Conservation (phyloP, 2,329 filamentous ascomycete species). For the Clonostachys rhizophaga region DNA sequence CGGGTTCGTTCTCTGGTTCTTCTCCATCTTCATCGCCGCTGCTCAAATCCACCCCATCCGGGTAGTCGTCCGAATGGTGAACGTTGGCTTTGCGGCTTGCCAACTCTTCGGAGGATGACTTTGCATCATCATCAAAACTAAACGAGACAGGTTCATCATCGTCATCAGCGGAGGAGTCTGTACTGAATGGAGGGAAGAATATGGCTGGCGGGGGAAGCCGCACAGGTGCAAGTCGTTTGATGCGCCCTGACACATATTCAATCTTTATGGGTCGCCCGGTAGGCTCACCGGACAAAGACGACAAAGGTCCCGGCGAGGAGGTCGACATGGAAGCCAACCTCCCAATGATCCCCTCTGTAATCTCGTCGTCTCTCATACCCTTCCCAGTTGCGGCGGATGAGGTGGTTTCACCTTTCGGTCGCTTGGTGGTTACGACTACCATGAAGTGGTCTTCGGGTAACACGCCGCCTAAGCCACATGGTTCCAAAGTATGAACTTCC, state of each 20-base stretch:
- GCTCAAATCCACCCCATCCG: slow-evolving; percentile 29
- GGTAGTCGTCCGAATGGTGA: slow-evolving; percentile 33
- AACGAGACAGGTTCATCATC: slow-evolving; percentile 10
- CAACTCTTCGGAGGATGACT: slow-evolving; percentile 18
- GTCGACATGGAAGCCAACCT: slow-evolving; percentile 27
- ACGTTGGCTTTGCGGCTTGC: slow-evolving; percentile 26
- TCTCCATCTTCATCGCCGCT: slow-evolving; percentile 36
- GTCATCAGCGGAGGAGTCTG: slow-evolving; percentile 26
- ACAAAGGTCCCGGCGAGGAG: slow-evolving; percentile 12
- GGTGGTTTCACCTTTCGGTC: slow-evolving; percentile 22
- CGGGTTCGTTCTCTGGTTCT: slow-evolving; percentile 26
- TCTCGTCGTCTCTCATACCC: slow-evolving; percentile 15
- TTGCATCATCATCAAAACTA: slow-evolving; percentile 19
- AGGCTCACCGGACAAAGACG: slow-evolving; percentile 1
- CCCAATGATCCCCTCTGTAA: slow-evolving; percentile 31
- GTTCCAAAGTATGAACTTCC: slow-evolving; percentile 37
- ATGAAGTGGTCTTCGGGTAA: slow-evolving; percentile 61
- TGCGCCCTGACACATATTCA: slow-evolving; percentile 35
- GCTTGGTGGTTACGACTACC: slow-evolving; percentile 46
- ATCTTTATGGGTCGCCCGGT: slow-evolving; percentile 25
- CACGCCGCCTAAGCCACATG: slow-evolving; percentile 55
- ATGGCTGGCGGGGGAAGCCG: slow-evolving; percentile 47
- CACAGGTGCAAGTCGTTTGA: slow-evolving; percentile 38
- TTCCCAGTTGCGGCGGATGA: neutral
- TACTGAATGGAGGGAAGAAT: slow-evolving; percentile 43